Conservation (phyloP, 495 filamentous ascomycete species). For the Geopyxis carbonaria region DNA sequence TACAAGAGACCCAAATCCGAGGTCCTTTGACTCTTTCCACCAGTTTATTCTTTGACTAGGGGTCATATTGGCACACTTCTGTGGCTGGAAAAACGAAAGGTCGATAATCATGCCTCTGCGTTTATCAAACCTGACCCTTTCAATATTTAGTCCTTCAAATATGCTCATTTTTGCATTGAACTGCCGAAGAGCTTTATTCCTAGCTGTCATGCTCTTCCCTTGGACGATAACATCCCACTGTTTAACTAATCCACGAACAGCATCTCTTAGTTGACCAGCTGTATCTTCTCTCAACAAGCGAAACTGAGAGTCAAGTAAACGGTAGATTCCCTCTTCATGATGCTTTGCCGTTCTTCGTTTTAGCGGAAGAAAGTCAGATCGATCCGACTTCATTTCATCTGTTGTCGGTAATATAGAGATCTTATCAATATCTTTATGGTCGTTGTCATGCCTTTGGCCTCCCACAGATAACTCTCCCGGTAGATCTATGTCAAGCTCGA, state of each 20-base stretch:
- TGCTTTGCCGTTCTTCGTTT: slow-evolving; percentile 33
- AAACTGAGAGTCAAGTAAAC: slow-evolving; percentile 54
- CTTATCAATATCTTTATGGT: slow-evolving; percentile 39
- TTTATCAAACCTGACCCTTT: slow-evolving; percentile 30
- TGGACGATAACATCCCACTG: slow-evolving; percentile 18
- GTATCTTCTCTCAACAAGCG: slow-evolving; percentile 51
- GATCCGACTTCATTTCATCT: slow-evolving; percentile 38
- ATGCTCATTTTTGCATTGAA: slow-evolving; percentile 25
- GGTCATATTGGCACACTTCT: slow-evolving; percentile 15
- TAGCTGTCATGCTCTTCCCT: slow-evolving; percentile 7
- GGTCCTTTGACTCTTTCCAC: slow-evolving; percentile 42
- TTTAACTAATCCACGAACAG: slow-evolving; percentile 31
- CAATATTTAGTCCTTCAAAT: slow-evolving; percentile 29
- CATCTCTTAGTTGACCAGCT: slow-evolving; percentile 43
- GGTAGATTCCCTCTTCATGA: slow-evolving; percentile 40
- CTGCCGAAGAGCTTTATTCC: slow-evolving; percentile 4
- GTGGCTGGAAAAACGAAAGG: slow-evolving; percentile 40
- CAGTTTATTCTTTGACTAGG: slow-evolving; percentile 33
- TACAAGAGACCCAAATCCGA: slow-evolving; percentile 41
- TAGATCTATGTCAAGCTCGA: slow-evolving; percentile 30
- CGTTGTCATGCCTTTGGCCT: slow-evolving; percentile 51
- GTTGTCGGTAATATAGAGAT: slow-evolving; percentile 48
- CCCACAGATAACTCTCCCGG: slow-evolving; percentile 37
- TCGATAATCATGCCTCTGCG: slow-evolving; percentile 38
- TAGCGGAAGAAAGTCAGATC: slow-evolving; percentile 43